Base-by-base conservation (phyloP, 257 asterid genomes). In the Solanum clarkiae region DNA sequence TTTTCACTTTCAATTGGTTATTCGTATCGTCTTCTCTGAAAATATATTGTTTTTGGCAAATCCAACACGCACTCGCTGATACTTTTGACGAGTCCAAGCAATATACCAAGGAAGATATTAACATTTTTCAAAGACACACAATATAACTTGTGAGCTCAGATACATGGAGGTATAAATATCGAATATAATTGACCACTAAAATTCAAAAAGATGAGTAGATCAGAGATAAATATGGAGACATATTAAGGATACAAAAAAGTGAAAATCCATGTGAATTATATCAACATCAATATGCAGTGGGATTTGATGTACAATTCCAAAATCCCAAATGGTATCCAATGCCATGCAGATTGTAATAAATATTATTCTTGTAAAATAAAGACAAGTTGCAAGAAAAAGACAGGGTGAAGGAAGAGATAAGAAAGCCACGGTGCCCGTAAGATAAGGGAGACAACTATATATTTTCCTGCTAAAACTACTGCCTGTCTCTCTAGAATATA, bases 291-390 rank as follows among this genome's bases (percentile, higher is more conserved):
- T 7, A 77, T 77, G 82, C 3, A 77, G 45, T 51, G 82, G 47
- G 82, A 77, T 51, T 77, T 51, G n/a, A 5, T 51, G 63, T 77
- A 49, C 17, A 51, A 49, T 77, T 49, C 63, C 63, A 77, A 77
- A 77, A 17, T 77, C 63, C 82, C 45, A 84, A 86, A 86, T 74
- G 91, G 91, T 13, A 88, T 86, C 91, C 91, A 8, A 88, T 88
- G 91, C 88, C 87, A 22, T 70, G 75, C 47, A 66, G 12, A 40
- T 36, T 68, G 82, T 85, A 86, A 75, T 44, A 44, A 36, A 36
- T 36, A 60, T 62, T 62, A 13, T 75, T 75, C 16, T 77, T 56
- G 56, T 4, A 12, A 36, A 36, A 53, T 80, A 22, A 62, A 40
- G 62, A 24, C 77, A 80, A 40, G 57, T 56, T 60, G 36, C 26